Evolutionary conservation across 192 early-diverging fungal genomes (phyloP).

Genomic region (Coemansia sp.): DNA sequence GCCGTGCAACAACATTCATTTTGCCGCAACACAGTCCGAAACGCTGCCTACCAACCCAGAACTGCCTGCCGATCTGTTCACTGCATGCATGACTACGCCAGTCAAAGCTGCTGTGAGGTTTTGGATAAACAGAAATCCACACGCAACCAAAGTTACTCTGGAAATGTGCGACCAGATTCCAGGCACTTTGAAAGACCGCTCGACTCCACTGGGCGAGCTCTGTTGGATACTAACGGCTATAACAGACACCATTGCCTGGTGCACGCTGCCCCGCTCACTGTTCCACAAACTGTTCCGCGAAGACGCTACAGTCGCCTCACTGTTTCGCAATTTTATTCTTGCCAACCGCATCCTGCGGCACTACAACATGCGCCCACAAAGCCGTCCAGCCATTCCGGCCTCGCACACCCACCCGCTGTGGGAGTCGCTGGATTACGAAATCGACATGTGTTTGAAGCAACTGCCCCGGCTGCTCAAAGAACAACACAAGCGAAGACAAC

Average conservation of each 20-base stretch:
- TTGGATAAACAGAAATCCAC: conserved; percentile 84
- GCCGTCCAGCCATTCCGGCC: conserved; percentile 76
- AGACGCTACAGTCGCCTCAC: conserved; percentile 88
- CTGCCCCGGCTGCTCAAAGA: conserved; percentile 72
- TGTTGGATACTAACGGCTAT: conserved; percentile 99
- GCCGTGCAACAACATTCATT: conserved; percentile 79
- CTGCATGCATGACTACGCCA: conserved; percentile 93
- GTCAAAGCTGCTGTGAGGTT: conserved; percentile 91
- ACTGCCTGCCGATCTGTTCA: conserved; percentile 97
- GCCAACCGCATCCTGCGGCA: conserved; percentile 94
- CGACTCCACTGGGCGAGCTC: conserved; percentile 93
- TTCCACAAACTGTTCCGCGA: conserved; percentile 92
- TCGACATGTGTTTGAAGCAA: conserved; percentile 90
- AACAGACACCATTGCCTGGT: conserved; percentile 99
- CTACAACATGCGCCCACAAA: conserved; percentile 88
- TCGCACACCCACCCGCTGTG: conserved; percentile 96
- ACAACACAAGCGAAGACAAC: conserved; percentile 30
- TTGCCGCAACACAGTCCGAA: conserved; percentile 89
- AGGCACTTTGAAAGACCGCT: conserved; percentile 81
- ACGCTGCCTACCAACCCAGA: conserved; percentile 89
- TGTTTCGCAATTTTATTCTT: conserved; percentile 94
- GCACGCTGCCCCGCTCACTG: conserved; percentile 77
- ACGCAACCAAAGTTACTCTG: conserved; percentile 73
- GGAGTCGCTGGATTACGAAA: conserved; percentile 92
- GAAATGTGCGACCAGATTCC: conserved; percentile 66